A percentile compares a stretch with the other conserved stretches of the same genome.
phyloP scores from a whole-genome alignment of 1,139 yeast species.

The Candida tetrigidarum region DNA sequence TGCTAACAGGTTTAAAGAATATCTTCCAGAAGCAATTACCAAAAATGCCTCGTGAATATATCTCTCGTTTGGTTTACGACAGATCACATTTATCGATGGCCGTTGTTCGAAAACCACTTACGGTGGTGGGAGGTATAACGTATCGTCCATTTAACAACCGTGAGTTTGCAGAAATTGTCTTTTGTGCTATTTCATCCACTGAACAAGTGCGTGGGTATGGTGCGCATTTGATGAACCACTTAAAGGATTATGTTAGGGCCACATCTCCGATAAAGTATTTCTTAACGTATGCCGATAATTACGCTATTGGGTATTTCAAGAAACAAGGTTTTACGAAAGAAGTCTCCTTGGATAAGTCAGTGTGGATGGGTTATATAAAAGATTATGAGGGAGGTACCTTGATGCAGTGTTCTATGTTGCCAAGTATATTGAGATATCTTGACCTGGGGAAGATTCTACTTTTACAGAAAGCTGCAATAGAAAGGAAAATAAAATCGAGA shows the following conservation, averaged over 20 bases:
- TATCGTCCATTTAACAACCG: conserved; percentile 91
- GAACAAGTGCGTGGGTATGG: conserved; percentile 99
- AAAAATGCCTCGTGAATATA: conserved; percentile 97
- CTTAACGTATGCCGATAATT: conserved; percentile 96
- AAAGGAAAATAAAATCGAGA: conserved; percentile 78
- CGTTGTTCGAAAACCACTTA: conserved; percentile 87
- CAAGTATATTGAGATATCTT: conserved; percentile 75
- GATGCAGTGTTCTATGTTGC: conserved; percentile 97
- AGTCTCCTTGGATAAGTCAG: conserved; percentile 77
- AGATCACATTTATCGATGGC: conserved; percentile 95
- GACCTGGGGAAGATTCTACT: conserved; percentile 87
- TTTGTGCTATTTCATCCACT: conserved; percentile 96
- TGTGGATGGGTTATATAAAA: conserved; percentile 99
- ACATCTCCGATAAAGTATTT: conserved; percentile 88
- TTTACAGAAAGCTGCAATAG: conserved; percentile 89
- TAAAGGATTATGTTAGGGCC: conserved; percentile 91
- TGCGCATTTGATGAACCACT: conserved; percentile 97
- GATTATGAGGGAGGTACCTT: conserved; percentile 99
- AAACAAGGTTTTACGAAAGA: conserved; percentile 98
- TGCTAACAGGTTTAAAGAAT: conserved; percentile 91
- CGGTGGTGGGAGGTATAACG: conserved; percentile 98
- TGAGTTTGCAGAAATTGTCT: conserved; percentile 96
- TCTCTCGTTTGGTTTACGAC: conserved; percentile 92
- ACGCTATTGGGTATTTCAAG: conserved; percentile 97
- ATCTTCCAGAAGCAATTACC: conserved; percentile 97